Conservation (phyloP, 495 filamentous ascomycete species). For the Xeromyces bisporus region DNA sequence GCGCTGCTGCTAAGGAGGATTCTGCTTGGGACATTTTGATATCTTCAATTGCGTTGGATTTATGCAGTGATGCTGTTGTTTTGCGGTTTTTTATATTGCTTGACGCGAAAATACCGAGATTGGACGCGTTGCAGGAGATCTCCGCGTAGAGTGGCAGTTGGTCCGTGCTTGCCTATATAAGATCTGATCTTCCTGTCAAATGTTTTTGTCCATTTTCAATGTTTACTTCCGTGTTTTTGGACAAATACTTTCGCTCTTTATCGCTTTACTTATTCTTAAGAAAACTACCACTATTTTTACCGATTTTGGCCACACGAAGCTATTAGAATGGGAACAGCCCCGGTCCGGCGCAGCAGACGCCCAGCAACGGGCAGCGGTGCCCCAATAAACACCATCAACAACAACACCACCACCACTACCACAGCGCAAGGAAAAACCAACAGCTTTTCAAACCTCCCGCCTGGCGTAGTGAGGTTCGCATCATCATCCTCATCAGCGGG, state of each 20-base stretch:
- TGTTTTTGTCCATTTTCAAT: background rate
- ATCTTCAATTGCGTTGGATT: no score
- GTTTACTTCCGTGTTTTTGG: background rate
- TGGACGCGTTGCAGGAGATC: background rate
- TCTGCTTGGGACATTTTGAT: constrained; percentile 48
- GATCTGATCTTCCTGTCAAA: no score
- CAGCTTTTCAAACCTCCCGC: constrained; percentile 13
- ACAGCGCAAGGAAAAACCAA: constrained; percentile 5
- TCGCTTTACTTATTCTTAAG: background rate
- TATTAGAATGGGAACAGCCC: constrained; percentile 16
- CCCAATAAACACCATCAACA: constrained; percentile 10
- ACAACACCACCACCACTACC: constrained; percentile 11
- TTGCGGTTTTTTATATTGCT: no score
- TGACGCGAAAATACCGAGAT: background rate
- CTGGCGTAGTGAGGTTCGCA: constrained; percentile 19
- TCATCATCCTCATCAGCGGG: no score
- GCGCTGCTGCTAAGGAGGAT: constrained; percentile 59
- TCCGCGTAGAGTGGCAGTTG: no score
- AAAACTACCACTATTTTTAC: no score
- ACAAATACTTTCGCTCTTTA: background rate
- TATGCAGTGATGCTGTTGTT: no score
- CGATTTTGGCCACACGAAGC: background rate
- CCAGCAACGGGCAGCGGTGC: constrained; percentile 36
- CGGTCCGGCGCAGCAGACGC: constrained; percentile 49
- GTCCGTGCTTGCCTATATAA: no score